Evolutionary conservation across 257 asterid genomes (phyloP).

Genomic region (Plantago major): DNA sequence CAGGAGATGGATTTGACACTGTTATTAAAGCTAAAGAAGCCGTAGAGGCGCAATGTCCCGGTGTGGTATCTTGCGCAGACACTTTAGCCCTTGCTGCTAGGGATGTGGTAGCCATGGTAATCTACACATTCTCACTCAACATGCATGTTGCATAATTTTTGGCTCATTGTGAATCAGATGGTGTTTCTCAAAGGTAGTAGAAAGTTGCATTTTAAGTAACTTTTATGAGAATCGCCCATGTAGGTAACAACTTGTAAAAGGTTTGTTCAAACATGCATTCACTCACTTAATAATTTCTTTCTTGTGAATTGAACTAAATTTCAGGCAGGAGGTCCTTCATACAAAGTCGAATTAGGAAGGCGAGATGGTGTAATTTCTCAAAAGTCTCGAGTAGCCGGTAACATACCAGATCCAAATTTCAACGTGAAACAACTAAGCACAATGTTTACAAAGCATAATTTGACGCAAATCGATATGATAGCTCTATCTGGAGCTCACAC

Average conservation of each 20-base stretch:
- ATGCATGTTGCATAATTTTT: background rate
- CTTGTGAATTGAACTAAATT: no score
- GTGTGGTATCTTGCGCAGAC: constrained; percentile 49
- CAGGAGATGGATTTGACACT: constrained; percentile 49
- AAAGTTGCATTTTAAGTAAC: no score
- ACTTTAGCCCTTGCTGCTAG: constrained; percentile 48
- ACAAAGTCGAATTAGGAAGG: constrained; percentile 46
- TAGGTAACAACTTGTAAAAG: no score
- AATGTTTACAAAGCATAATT: constrained; percentile 38
- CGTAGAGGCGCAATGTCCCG: constrained; percentile 36
- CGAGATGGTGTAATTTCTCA: constrained; percentile 42
- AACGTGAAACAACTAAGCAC: constrained; percentile 33
- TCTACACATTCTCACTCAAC: background rate
- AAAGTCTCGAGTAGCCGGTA: constrained; percentile 47
- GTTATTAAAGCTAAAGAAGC: constrained; percentile 24
- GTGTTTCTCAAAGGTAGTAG: no score
- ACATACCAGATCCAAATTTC: constrained; percentile 49
- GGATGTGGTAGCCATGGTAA: constrained; percentile 36
- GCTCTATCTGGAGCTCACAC: constrained; percentile 72
- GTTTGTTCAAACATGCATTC: no score
- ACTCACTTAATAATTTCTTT: no score
- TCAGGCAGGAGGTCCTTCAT: constrained; percentile 40
- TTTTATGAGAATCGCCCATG: no score
- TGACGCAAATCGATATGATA: constrained; percentile 49
- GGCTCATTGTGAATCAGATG: no score